A percentile compares a stretch with the other conserved stretches of the same genome.
These are phyloP conservation scores for Pseudocercospora musae DNA, from an alignment of 2,329 filamentous ascomycete genomes.

Conservation along the genomic window DNA sequence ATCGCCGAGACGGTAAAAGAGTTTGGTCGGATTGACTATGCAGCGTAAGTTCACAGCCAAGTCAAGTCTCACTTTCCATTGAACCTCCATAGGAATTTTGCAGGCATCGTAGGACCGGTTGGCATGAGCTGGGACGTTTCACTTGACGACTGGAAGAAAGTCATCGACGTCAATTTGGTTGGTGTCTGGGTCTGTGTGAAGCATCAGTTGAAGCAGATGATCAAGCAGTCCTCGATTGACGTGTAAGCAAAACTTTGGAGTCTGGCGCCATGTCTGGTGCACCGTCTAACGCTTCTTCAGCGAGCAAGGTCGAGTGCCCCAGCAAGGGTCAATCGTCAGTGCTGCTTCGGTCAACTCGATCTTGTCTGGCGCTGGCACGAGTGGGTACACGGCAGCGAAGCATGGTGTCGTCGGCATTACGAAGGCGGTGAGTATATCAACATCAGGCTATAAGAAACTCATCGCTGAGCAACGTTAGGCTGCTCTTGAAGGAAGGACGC, in stretches of 20 bases:
- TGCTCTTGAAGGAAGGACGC: slow-evolving; percentile 33
- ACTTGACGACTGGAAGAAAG: slow-evolving; percentile 36
- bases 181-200: slow-evolving; percentile 40
- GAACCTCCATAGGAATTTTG: slow-evolving; percentile 28
- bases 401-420: slow-evolving; percentile 44
- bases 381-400: slow-evolving; percentile 40
- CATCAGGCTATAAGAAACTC: too few relatives aligned
- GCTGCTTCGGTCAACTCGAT: slow-evolving; percentile 40
- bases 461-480: background rate
- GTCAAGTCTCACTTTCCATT: background rate
- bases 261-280: too few relatives aligned
- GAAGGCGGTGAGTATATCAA: slow-evolving; percentile 27
- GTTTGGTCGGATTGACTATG: slow-evolving; percentile 42
- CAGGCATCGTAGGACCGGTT: slow-evolving; percentile 35
- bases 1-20: slow-evolving; percentile 34
- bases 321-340: slow-evolving; percentile 40
- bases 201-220: slow-evolving; percentile 43
- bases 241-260: slow-evolving; percentile 5
- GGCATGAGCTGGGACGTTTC: slow-evolving; percentile 30
- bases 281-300: slow-evolving; percentile 2
- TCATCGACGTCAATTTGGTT: slow-evolving; percentile 39
- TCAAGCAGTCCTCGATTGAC: slow-evolving; percentile 32
- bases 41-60: slow-evolving; percentile 23
- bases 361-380: slow-evolving; percentile 35
- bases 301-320: slow-evolving; percentile 24